These are phyloP conservation scores for Verticillium isaacii DNA, from an alignment of 2,329 filamentous ascomycete species.

Conservation along the genomic window DNA sequence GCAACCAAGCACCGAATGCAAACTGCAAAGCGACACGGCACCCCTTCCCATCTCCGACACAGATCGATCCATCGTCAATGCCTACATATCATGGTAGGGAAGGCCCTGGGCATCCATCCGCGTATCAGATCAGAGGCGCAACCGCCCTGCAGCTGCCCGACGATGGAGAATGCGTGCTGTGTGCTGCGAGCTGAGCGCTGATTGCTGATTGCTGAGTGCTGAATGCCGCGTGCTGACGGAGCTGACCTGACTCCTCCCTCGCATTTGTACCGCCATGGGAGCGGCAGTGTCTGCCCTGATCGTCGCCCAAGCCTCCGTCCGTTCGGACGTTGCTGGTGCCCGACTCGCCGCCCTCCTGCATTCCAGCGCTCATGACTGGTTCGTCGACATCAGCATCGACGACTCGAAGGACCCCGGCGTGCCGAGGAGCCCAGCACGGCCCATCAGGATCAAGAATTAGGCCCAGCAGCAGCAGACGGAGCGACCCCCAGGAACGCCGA, in stretches of 20 bases:
- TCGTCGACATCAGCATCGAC: neutral
- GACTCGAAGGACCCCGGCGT: neutral
- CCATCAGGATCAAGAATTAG: neutral
- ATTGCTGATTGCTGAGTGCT: neutral
- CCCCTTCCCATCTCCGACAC: neutral
- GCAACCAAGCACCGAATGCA: neutral
- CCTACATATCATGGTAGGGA: neutral
- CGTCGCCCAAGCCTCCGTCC: neutral
- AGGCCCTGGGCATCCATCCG: neutral
- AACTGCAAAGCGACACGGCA: neutral
- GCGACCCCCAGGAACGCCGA: neutral
- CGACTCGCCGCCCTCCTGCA: neutral
- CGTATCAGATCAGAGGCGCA: neutral
- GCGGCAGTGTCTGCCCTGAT: neutral
- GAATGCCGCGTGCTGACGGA: neutral
- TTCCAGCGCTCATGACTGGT: neutral
- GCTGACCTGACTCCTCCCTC: neutral
- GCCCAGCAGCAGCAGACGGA: too few relatives aligned
- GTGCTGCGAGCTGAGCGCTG: neutral
- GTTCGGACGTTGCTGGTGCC: neutral
- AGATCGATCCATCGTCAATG: neutral
- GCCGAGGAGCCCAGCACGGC: neutral
- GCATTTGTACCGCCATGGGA: neutral
- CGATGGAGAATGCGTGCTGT: neutral
- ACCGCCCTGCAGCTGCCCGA: neutral